Conservation (phyloP, 148 eudicot genomes). For the Fagopyrum tataricum region DNA sequence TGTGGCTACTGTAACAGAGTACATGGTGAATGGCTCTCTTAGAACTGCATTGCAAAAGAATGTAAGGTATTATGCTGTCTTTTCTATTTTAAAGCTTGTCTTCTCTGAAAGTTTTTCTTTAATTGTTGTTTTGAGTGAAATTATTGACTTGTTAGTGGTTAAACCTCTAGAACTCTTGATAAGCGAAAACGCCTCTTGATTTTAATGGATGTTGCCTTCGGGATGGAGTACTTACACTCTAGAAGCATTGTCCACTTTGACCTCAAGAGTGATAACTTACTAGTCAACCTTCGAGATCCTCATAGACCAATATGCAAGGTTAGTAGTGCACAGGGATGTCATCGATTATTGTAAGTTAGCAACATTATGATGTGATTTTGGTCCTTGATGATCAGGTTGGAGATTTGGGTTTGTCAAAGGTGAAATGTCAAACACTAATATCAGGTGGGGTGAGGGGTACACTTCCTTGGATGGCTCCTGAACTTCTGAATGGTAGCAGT, state of each 20-base stretch:
- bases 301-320: slow-evolving; percentile 97
- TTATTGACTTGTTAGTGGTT: not conserved
- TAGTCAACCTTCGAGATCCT: slow-evolving; percentile 96
- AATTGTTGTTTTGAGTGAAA: not conserved
- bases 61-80: slow-evolving; percentile 41
- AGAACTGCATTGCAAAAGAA: slow-evolving; percentile 80
- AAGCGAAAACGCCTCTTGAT: slow-evolving; percentile 81
- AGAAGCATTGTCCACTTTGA: slow-evolving; percentile 93
- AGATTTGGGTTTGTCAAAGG: slow-evolving; percentile 88
- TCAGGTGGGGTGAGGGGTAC: slow-evolving; percentile 94
- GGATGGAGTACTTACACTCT: slow-evolving; percentile 95
- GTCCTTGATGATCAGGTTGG: slow-evolving; percentile 54
- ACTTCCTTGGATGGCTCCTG: slow-evolving; percentile 20
- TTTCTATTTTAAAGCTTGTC: not conserved
- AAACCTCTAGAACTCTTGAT: slow-evolving; percentile 54
- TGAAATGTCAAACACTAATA: slow-evolving; percentile 78
- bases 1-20: slow-evolving; percentile 96
- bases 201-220: slow-evolving; percentile 96
- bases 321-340: too few relatives aligned
- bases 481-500: slow-evolving; percentile 85
- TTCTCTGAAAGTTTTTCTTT: not conserved
- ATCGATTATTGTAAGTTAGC: too few relatives aligned
- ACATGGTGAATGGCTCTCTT: slow-evolving; percentile 93
- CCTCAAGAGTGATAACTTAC: slow-evolving; percentile 90
- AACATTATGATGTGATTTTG: not conserved